Conservation (phyloP, 345 rosid genomes). For the Lepidium sativum region DNA sequence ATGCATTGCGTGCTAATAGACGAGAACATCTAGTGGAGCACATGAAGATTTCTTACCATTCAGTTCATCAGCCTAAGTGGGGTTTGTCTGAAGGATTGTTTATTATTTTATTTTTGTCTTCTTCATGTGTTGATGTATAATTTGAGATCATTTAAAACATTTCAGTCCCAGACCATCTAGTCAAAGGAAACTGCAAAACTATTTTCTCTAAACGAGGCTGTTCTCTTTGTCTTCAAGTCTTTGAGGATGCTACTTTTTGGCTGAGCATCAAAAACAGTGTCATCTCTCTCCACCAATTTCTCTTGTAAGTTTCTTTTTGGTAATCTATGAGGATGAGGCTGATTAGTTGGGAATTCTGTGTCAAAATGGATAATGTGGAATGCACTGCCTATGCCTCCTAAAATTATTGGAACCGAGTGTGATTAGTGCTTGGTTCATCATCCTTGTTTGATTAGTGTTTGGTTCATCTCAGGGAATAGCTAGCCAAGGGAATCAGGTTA, state of each 20-base stretch:
- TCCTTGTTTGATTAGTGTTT: no score
- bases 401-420: not conserved
- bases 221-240: conserved; percentile 45
- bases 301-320: conserved; percentile 36
- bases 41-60: conserved; percentile 67
- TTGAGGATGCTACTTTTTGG: conserved; percentile 34
- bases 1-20: conserved; percentile 68
- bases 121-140: not conserved
- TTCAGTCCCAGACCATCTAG: conserved; percentile 34
- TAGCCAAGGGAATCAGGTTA: conserved; percentile 8
- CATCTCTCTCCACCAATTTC: conserved; percentile 38
- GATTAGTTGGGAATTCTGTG: not conserved
- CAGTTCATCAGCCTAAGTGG: conserved; percentile 66
- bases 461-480: not conserved
- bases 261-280: conserved; percentile 40
- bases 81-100: conserved; percentile 63
- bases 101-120: conserved; percentile 21
- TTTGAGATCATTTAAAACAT: not conserved
- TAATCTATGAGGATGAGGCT: not conserved
- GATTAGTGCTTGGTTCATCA: not conserved
- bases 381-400: not conserved
- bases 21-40: conserved; percentile 71
- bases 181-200: conserved; percentile 38
- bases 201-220: conserved; percentile 51
- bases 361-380: not conserved